A percentile compares a stretch with the other conserved stretches of the same genome.
These are phyloP conservation scores for Rhodotorula sp. DNA, from an alignment of 1,284 basidiomycete species.

Conservation along the genomic window DNA sequence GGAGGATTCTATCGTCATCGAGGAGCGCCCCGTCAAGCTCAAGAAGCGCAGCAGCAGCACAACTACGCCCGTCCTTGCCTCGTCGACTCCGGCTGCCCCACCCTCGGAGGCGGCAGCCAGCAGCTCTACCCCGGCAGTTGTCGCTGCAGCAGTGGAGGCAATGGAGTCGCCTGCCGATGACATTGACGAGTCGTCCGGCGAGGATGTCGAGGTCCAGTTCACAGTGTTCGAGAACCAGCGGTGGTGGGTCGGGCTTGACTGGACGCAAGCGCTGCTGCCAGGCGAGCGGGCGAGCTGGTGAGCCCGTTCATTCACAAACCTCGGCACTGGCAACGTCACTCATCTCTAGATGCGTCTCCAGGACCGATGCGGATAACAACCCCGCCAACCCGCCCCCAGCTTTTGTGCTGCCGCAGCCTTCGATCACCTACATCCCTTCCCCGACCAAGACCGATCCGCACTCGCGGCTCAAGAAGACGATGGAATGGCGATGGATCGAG, in stretches of 20 bases:
- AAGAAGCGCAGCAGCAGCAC: constrained; percentile 8
- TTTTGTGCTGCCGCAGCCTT: constrained; percentile 50
- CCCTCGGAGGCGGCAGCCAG: background rate
- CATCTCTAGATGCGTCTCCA: background rate
- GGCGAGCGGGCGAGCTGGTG: constrained; percentile 47
- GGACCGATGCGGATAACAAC: constrained; percentile 50
- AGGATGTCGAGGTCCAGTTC: constrained; percentile 44
- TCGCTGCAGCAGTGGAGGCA: background rate
- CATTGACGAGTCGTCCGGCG: background rate
- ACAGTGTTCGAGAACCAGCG: constrained; percentile 46
- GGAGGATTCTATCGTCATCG: background rate
- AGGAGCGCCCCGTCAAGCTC: constrained; percentile 36
- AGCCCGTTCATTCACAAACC: background rate
- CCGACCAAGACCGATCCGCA: constrained; percentile 43
- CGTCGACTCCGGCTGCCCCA: background rate
- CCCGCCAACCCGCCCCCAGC: constrained; percentile 52
- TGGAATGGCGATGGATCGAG: constrained; percentile 53
- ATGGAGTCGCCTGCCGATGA: background rate
- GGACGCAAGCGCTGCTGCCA: constrained; percentile 46
- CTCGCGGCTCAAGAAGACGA: constrained; percentile 46
- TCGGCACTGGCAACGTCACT: too few species aligned
- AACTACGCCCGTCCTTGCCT: background rate
- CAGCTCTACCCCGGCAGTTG: background rate
- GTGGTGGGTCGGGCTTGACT: constrained; percentile 48
- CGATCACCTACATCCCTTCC: constrained; percentile 44